phyloP scores from a whole-genome alignment of 2,329 filamentous ascomycete genomes.

The Calonectria pseudoreteaudii region DNA sequence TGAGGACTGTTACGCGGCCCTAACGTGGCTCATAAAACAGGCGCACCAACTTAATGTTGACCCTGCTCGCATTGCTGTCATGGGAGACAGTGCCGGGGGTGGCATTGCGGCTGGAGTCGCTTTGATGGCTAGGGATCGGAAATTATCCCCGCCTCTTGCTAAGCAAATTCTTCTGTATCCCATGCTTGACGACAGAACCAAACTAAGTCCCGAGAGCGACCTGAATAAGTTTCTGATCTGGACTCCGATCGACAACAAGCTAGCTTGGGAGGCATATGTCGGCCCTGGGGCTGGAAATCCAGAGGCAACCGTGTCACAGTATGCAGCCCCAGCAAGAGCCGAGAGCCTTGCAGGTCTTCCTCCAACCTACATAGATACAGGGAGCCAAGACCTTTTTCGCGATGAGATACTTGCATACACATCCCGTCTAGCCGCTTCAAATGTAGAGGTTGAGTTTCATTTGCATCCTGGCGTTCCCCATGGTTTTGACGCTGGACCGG shows the following conservation, averaged over 20 bases:
- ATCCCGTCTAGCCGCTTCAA: background rate
- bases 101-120: constrained; percentile 14
- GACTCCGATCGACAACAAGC: background rate
- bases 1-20: constrained; percentile 14
- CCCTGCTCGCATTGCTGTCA: constrained; percentile 16
- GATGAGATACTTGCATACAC: background rate
- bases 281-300: background rate
- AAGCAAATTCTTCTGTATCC: constrained; percentile 23
- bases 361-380: background rate
- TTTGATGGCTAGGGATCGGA: constrained; percentile 8
- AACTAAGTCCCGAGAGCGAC: background rate
- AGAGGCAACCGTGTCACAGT: background rate
- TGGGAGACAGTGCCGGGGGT: constrained; percentile 30
- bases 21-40: background rate
- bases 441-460: background rate
- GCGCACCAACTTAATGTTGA: background rate
- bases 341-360: background rate
- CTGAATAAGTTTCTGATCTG: background rate
- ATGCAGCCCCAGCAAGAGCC: background rate
- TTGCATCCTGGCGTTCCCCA: background rate
- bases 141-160: constrained; percentile 8
- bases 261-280: background rate
- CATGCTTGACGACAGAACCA: constrained; percentile 27
- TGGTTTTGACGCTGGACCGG: background rate
- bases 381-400: background rate